Percentiles rank a stretch among this genome's conserved stretches.
phyloP scores from a whole-genome alignment of 2,329 filamentous ascomycete genomes.

The Alternaria triticimaculans region DNA sequence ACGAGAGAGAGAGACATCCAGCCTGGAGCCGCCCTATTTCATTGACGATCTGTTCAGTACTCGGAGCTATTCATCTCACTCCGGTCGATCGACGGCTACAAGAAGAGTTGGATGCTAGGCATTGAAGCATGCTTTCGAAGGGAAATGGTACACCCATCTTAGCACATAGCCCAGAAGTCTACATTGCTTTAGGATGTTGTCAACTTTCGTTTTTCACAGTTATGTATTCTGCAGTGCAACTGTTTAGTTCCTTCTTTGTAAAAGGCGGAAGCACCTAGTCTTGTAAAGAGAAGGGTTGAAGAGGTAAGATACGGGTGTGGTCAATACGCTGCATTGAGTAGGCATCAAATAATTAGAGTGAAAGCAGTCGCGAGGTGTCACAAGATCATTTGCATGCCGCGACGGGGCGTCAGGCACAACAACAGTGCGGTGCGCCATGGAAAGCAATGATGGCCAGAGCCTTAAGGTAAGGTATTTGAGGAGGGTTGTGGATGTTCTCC shows the following conservation, averaged over 20 bases:
- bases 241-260: background rate
- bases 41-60: background rate
- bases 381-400: background rate
- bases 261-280: background rate
- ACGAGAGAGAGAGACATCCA: background rate
- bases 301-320: background rate
- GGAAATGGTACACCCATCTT: background rate
- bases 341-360: background rate
- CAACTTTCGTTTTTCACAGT: background rate
- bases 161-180: background rate
- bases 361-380: background rate
- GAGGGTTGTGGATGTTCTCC: background rate
- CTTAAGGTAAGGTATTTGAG: accelerated
- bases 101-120: background rate
- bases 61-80: background rate
- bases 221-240: background rate
- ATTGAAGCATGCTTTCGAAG: background rate
- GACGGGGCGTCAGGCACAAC: background rate
- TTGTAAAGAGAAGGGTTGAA: background rate
- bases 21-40: background rate
- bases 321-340: background rate
- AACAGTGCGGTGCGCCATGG: background rate
- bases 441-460: background rate
- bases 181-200: background rate
- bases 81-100: background rate